A percentile compares a stretch with the other conserved stretches of the same genome.
Conservation (phyloP, 495 filamentous ascomycete species). For the Copromyces sp. region DNA sequence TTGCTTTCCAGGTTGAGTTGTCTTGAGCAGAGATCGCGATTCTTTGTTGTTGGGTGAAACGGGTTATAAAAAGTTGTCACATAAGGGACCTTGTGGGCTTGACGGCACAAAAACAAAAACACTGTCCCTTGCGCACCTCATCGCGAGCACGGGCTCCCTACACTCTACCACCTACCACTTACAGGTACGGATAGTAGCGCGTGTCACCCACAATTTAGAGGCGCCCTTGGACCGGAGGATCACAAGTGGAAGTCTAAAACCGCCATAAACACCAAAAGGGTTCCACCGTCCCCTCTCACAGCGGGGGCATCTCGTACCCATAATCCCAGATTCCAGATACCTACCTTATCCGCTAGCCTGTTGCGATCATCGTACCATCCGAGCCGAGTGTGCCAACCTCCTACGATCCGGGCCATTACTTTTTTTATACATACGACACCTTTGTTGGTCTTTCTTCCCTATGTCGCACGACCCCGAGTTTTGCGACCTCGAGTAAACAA, state of each 20-base stretch:
- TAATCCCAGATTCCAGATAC: neutral
- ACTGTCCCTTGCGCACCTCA: neutral
- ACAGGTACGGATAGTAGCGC: neutral
- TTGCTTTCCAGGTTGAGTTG: neutral
- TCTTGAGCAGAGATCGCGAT: neutral
- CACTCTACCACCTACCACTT: neutral
- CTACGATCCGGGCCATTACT: neutral
- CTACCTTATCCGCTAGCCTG: neutral
- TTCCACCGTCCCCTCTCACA: neutral
- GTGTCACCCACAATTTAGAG: neutral
- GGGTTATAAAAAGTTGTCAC: neutral
- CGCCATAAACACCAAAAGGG: neutral
- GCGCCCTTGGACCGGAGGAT: neutral
- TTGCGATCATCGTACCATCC: neutral
- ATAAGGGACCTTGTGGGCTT: neutral
- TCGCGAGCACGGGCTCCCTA: neutral
- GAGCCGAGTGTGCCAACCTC: conserved; percentile 2
- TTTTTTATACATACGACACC: neutral
- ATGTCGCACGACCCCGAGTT: neutral
- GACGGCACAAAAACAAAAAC: neutral
- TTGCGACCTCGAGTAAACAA: neutral
- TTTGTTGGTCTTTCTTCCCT: neutral
- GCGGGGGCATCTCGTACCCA: neutral
- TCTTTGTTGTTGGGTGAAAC: neutral
- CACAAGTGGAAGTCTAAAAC: neutral